A percentile compares a stretch with the other conserved stretches of the same genome.
phyloP scores from a whole-genome alignment of 148 eudicot genomes.

The Rhododendron ovatum region DNA sequence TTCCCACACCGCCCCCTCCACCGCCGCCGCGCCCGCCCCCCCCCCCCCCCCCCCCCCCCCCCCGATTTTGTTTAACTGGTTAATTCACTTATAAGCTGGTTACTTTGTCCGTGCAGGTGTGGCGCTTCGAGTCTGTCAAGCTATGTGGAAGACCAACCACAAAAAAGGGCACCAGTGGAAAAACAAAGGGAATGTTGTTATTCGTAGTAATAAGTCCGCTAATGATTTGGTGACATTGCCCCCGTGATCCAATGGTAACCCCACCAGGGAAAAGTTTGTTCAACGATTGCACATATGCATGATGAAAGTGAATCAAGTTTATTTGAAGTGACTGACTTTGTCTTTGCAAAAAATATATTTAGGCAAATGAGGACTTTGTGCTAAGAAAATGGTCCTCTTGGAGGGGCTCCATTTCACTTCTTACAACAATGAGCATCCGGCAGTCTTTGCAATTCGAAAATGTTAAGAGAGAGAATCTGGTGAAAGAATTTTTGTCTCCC shows the following conservation, averaged over 20 bases:
- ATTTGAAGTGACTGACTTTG: background rate
- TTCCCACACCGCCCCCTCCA: too few species aligned
- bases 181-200: background rate
- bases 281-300: background rate
- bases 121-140: background rate
- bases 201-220: background rate
- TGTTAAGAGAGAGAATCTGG: background rate
- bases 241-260: background rate
- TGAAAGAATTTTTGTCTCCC: background rate
- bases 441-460: background rate
- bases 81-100: background rate
- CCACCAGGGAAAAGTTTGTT: too few species aligned
- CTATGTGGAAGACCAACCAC: background rate
- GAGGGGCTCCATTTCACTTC: background rate
- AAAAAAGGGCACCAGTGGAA: background rate
- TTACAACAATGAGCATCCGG: background rate
- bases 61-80: background rate
- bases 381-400: background rate
- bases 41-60: too few species aligned
- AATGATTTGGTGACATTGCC: background rate
- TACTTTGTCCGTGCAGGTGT: background rate
- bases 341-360: background rate
- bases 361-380: background rate
- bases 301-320: background rate
- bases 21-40: background rate